These are phyloP conservation scores for Fusarium tuaranense DNA, from an alignment of 2,329 filamentous ascomycete genomes.

Conservation along the genomic window DNA sequence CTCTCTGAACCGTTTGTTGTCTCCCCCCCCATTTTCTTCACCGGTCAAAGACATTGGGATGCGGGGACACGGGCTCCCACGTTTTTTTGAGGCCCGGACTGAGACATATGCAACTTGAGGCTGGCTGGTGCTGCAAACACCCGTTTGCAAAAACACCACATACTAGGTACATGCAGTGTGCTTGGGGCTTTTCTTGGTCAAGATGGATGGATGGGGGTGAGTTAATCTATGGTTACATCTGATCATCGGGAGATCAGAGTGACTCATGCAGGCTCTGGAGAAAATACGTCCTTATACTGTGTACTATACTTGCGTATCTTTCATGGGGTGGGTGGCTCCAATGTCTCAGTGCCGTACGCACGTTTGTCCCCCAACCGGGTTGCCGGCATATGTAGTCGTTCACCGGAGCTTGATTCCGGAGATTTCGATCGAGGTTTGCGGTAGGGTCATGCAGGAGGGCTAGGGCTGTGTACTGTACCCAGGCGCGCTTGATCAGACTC, in stretches of 20 bases:
- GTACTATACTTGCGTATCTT: background rate
- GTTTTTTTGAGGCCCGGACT: background rate
- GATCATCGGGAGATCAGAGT: no score
- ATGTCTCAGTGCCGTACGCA: background rate
- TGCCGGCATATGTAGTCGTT: background rate
- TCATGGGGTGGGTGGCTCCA: background rate
- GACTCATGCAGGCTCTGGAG: background rate
- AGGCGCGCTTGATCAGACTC: background rate
- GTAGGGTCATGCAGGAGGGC: background rate
- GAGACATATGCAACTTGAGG: background rate
- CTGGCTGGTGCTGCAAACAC: slow-evolving; percentile 4
- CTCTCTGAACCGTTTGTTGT: no score
- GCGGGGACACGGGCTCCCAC: background rate
- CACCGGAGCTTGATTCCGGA: background rate
- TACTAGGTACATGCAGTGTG: background rate
- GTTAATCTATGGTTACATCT: no score
- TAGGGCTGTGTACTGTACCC: background rate
- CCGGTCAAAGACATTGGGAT: background rate
- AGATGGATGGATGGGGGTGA: background rate
- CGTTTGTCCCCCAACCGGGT: background rate
- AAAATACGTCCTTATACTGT: background rate
- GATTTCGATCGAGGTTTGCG: background rate
- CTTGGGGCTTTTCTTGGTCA: background rate
- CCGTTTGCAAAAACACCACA: background rate
- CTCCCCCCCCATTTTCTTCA: no score